Evolutionary conservation across 345 rosid species (phyloP).

Genomic region (Psidium guajava): DNA sequence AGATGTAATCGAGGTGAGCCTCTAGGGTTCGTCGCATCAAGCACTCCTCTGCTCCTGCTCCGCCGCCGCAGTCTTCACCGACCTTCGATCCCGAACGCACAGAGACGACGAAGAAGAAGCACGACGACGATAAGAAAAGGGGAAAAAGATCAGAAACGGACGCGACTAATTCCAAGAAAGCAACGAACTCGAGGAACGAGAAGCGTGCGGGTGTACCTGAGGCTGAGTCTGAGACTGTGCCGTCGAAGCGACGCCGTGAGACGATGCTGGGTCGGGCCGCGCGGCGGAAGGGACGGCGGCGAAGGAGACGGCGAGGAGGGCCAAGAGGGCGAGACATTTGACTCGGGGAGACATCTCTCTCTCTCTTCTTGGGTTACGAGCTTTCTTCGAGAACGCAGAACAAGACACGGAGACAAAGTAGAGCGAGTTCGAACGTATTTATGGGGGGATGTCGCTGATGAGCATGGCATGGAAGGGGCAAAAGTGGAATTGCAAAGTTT

Average conservation of each 20-base stretch:
- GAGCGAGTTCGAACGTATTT: background rate
- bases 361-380: background rate
- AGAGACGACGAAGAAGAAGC: background rate
- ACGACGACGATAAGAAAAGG: background rate
- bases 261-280: background rate
- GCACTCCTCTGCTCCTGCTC: conserved; percentile 2
- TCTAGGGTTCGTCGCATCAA: conserved; percentile 6
- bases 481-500: background rate
- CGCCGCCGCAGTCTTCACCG: background rate
- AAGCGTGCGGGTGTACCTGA: background rate
- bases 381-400: background rate
- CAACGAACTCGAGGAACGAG: background rate
- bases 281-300: background rate
- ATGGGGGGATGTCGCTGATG: background rate
- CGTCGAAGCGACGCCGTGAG: background rate
- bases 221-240: background rate
- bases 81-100: background rate
- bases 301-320: background rate
- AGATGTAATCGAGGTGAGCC: conserved; percentile 8
- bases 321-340: background rate
- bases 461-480: background rate
- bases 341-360: background rate
- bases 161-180: background rate
- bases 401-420: background rate
- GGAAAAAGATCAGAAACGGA: background rate